Base-by-base conservation (phyloP, 164 flowering plant genomes). In the Stephania cephalantha region DNA sequence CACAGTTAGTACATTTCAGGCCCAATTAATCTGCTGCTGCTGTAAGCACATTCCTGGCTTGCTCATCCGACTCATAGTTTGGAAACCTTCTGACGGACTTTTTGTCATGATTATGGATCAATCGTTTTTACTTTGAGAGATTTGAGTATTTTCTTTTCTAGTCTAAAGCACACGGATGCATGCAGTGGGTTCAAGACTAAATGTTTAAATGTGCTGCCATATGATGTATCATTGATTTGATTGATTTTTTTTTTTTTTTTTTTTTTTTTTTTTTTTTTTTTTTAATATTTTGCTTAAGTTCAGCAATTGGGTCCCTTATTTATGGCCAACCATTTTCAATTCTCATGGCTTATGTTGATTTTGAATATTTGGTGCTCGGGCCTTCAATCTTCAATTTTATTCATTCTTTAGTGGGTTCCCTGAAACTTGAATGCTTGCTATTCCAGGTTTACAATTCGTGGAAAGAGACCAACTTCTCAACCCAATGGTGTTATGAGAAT, bases 401-500 rank as follows among this genome's bases (percentile, higher is more conserved):
- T 72, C 31, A 45, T 53, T 71, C 31, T 53, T n/a, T 18, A 53
- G 44, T 10, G 18, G 6, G 12, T 8, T 46, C 4, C 48, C 50
- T 73, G 42, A 79, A 11, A 46, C 9, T 75, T 52, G 45, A 18
- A n/a, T 12, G 20, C 61, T 18, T 69, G 48, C 46, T 74, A 29
- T 73, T 35, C n/a, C 73, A 93, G 98, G 92, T 95, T 12, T 95
- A 88, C 79, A 85, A 77, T 81, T 89, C 97, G 6, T 95, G 99
- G 97, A 95, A 83, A 78, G 95, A 92, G 81, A 89, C 97, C 20
- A 89, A 95, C 79, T 95, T 80, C 78, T 90, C 97, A n/a, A 93
- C 95, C 12, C 97, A 94, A 72, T 93, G 98, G 98, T 95, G 99
- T 78, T 90, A 91, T 80, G 99, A 95, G 75, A 95, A 95, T 78